These are phyloP conservation scores for Porpolomopsis calyptriformis DNA, from an alignment of 768 basidiomycete genomes.

Conservation along the genomic window DNA sequence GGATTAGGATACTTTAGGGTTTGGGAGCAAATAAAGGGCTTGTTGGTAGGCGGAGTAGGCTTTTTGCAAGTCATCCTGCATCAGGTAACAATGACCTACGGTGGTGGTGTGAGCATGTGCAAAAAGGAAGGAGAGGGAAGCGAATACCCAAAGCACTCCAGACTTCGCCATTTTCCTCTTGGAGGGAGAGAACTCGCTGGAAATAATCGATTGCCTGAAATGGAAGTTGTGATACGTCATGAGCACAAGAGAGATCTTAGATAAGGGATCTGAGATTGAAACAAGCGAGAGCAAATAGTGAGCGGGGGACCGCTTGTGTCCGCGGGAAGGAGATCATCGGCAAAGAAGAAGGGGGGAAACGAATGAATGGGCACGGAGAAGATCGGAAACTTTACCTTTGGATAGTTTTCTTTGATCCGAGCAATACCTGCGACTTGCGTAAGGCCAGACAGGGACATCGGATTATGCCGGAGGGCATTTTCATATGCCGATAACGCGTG, in stretches of 20 bases:
- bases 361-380: conserved; percentile 14
- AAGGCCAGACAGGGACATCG: conserved; percentile 79
- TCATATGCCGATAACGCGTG: conserved; percentile 91
- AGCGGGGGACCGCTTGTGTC: conserved; percentile 14
- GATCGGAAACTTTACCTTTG: conserved; percentile 54
- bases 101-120: not conserved
- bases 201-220: conserved; percentile 92
- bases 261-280: conserved; percentile 9
- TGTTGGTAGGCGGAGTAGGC: conserved; percentile 98
- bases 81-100: conserved; percentile 89
- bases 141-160: conserved; percentile 87
- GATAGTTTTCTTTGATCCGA: conserved; percentile 95
- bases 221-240: conserved; percentile 27
- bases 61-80: conserved; percentile 98
- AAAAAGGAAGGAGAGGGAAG: conserved; percentile 20
- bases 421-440: conserved; percentile 94
- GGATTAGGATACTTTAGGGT: conserved; percentile 62
- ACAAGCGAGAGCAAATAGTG: conserved; percentile 21
- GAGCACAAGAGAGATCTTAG: conserved; percentile 24
- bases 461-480: conserved; percentile 90
- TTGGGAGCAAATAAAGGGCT: conserved; percentile 88
- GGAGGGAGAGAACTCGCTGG: conserved; percentile 79
- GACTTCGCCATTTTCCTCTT: conserved; percentile 96
- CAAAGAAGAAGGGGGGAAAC: conserved; percentile 14
- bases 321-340: conserved; percentile 5